Evolutionary conservation across 2,329 filamentous ascomycete genomes (phyloP).

Genomic region (Endocalyx cinctus): DNA sequence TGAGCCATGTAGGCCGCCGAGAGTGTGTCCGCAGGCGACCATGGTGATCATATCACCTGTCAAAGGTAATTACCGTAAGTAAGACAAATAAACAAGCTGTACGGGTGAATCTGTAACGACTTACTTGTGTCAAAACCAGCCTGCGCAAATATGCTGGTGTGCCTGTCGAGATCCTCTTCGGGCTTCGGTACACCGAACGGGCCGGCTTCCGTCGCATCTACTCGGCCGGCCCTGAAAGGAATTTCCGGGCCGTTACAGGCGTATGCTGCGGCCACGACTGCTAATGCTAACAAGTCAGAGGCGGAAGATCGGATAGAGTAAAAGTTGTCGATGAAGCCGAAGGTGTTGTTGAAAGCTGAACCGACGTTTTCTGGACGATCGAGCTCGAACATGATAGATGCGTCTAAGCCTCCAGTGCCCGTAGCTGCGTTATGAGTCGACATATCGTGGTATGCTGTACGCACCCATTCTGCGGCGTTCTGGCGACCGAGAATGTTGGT

Average conservation of each 20-base stretch:
- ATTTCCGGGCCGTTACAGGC: slow-evolving; percentile 21
- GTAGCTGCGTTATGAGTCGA: slow-evolving; percentile 13
- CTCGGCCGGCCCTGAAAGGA: slow-evolving; percentile 24
- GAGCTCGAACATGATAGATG: slow-evolving; percentile 16
- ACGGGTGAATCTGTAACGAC: not conserved
- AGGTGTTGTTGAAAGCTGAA: slow-evolving; percentile 15
- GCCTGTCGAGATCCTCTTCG: slow-evolving; percentile 20
- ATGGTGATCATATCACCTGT: slow-evolving; percentile 32
- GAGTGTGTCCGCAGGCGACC: slow-evolving; percentile 31
- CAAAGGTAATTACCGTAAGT: too few species aligned
- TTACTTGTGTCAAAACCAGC: slow-evolving; percentile 24
- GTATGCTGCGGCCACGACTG: slow-evolving; percentile 20
- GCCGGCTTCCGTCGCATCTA: slow-evolving; percentile 27
- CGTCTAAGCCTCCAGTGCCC: slow-evolving; percentile 16
- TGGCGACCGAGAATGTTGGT: slow-evolving; percentile 5
- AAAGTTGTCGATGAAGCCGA: slow-evolving; percentile 18
- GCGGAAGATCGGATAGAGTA: slow-evolving; percentile 17
- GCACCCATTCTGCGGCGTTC: slow-evolving; percentile 19
- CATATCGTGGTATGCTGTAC: slow-evolving; percentile 19
- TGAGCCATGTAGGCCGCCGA: slow-evolving; percentile 39
- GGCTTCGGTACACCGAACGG: slow-evolving; percentile 28
- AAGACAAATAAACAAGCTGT: too few species aligned
- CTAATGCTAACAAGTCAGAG: slow-evolving; percentile 29
- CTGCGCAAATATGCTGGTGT: slow-evolving; percentile 23
- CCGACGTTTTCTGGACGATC: slow-evolving; percentile 16